A percentile compares a stretch with the other conserved stretches of the same genome.
These are phyloP conservation scores for Aspergillus sp. DNA, from an alignment of 2,329 filamentous ascomycete genomes.

Conservation along the genomic window DNA sequence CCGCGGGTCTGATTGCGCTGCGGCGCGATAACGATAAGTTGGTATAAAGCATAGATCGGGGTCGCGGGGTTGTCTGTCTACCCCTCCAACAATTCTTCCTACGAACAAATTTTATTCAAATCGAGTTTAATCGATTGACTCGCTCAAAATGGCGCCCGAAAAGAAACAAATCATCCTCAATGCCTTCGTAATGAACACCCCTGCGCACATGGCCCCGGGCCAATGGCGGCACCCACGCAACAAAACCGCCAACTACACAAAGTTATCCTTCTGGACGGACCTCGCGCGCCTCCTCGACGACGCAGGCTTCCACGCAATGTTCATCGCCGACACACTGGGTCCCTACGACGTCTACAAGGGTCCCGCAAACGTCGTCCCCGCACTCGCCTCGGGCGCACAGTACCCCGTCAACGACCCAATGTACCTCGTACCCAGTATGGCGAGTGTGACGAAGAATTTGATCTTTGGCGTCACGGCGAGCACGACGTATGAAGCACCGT, in stretches of 20 bases:
- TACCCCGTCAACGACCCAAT: slow-evolving; percentile 38
- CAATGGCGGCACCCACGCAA: slow-evolving; percentile 42
- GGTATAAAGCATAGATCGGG: too few species aligned
- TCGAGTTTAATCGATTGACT: too few species aligned
- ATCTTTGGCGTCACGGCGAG: slow-evolving; percentile 59
- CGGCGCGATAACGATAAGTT: neutral
- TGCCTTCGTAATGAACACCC: slow-evolving; percentile 54
- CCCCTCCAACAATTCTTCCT: too few species aligned
- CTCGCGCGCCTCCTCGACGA: slow-evolving; percentile 54
- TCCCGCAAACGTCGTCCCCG: slow-evolving; percentile 43
- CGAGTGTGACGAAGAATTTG: slow-evolving; percentile 52
- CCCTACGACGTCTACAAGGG: slow-evolving; percentile 54
- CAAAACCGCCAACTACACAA: slow-evolving; percentile 46
- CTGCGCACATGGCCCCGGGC: slow-evolving; percentile 53
- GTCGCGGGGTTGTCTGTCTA: too few species aligned
- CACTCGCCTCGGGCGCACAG: slow-evolving; percentile 46
- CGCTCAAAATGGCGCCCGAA: slow-evolving; percentile 2
- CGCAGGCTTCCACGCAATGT: slow-evolving; percentile 56
- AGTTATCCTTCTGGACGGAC: slow-evolving; percentile 52
- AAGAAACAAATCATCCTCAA: slow-evolving; percentile 52
- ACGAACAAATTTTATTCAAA: too few species aligned
- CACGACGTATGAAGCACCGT: slow-evolving; percentile 60
- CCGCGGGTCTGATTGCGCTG: neutral
- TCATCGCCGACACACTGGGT: slow-evolving; percentile 56
- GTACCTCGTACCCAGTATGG: slow-evolving; percentile 45